Evolutionary conservation across 306 rosid genomes (phyloP).

Genomic region (Carpinus fangiana): DNA sequence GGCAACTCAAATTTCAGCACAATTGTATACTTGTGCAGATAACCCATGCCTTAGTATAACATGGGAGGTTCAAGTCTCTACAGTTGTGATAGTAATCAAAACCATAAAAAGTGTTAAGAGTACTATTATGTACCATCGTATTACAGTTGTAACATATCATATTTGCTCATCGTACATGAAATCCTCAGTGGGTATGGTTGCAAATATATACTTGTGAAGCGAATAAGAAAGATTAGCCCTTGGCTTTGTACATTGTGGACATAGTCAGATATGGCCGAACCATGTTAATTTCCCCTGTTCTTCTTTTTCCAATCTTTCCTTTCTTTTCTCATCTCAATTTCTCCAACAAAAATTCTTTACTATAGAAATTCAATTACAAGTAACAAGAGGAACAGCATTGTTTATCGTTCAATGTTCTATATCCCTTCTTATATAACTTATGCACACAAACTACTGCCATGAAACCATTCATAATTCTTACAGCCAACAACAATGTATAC

Average conservation of each 20-base stretch:
- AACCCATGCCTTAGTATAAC: background rate
- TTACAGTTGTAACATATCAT: too few species aligned
- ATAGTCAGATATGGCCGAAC: too few species aligned
- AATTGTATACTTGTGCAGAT: background rate
- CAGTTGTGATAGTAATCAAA: background rate
- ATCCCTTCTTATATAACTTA: background rate
- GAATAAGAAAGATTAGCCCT: too few species aligned
- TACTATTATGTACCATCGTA: too few species aligned
- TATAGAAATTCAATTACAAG: background rate
- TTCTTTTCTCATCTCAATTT: too few species aligned
- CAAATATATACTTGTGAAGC: too few species aligned
- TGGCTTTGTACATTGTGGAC: too few species aligned
- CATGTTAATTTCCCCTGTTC: too few species aligned
- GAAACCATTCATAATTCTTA: background rate
- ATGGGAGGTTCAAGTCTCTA: background rate
- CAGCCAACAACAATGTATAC: background rate
- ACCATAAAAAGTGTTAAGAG: too few species aligned
- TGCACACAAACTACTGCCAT: background rate
- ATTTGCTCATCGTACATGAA: too few species aligned
- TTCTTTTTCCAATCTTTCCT: too few species aligned
- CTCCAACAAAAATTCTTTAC: background rate
- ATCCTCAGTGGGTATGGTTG: too few species aligned
- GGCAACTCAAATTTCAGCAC: background rate
- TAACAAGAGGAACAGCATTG: background rate
- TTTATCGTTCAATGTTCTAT: background rate